Evolutionary conservation across 129 eudicot species (phyloP).

Genomic region (Flaveria linearis): DNA sequence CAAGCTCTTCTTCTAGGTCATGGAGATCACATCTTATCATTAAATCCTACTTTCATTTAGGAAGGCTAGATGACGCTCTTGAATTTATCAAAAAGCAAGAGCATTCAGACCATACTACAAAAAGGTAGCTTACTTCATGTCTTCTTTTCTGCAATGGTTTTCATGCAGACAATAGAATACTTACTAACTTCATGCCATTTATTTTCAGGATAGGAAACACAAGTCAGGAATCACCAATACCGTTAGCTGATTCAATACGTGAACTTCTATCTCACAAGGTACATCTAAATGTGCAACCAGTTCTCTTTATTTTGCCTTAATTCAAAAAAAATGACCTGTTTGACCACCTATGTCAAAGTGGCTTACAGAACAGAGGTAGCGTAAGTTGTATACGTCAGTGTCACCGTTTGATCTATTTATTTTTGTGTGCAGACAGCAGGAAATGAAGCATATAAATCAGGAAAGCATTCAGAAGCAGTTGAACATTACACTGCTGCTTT

Average conservation of each 20-base stretch:
- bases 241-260: slow-evolving; percentile 62
- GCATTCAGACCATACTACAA: slow-evolving; percentile 32
- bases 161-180: background rate
- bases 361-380: background rate
- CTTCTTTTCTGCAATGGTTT: background rate
- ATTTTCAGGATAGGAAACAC: slow-evolving; percentile 49
- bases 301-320: background rate
- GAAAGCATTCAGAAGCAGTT: slow-evolving; percentile 83
- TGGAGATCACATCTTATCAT: slow-evolving; percentile 54
- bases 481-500: slow-evolving; percentile 86
- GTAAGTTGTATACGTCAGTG: background rate
- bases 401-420: slow-evolving; percentile 1
- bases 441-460: slow-evolving; percentile 89
- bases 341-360: background rate
- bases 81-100: slow-evolving; percentile 71
- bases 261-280: slow-evolving; percentile 74
- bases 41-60: slow-evolving; percentile 68
- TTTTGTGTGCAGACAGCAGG: slow-evolving; percentile 69
- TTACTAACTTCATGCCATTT: slow-evolving; percentile 14
- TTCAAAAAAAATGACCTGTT: background rate
- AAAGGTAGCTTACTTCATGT: slow-evolving; percentile 38
- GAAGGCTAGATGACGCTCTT: slow-evolving; percentile 83
- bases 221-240: slow-evolving; percentile 50
- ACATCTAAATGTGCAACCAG: slow-evolving; percentile 16
- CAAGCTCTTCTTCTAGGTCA: slow-evolving; percentile 38